Percentiles rank a stretch among this genome's conserved stretches.
Evolutionary conservation across 2,329 filamentous ascomycete genomes (phyloP).

Genomic region (Mycosphaerelloides madeirae): DNA sequence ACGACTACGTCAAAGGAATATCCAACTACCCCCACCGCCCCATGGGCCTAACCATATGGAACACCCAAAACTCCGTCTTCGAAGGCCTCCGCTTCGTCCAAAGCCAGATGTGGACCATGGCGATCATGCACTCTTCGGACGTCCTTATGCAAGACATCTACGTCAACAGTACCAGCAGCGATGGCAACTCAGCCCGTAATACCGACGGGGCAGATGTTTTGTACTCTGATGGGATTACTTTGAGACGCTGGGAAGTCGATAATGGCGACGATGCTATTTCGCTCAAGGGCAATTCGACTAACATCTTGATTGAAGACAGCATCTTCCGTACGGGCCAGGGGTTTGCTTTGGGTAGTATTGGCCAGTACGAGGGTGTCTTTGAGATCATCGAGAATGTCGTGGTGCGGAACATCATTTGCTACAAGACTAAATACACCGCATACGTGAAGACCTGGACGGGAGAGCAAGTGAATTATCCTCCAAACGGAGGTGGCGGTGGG

Average conservation of each 20-base stretch:
- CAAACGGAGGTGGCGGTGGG: constrained; percentile 54
- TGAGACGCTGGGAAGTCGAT: constrained; percentile 46
- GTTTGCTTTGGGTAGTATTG: constrained; percentile 46
- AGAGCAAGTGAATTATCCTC: constrained; percentile 42
- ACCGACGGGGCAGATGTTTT: constrained; percentile 53
- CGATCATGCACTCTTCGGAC: constrained; percentile 46
- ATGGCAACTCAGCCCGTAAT: constrained; percentile 26
- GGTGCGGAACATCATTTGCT: constrained; percentile 40
- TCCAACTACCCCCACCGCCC: constrained; percentile 37
- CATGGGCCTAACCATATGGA: constrained; percentile 50
- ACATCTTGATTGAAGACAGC: constrained; percentile 48
- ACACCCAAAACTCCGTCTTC: constrained; percentile 46
- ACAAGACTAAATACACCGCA: constrained; percentile 1
- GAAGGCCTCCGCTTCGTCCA: constrained; percentile 48
- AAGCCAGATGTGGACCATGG: constrained; percentile 56
- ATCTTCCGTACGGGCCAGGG: constrained; percentile 47
- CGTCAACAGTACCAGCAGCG: constrained; percentile 46
- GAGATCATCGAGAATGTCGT: constrained; percentile 49
- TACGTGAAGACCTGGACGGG: constrained; percentile 55
- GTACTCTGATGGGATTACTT: constrained; percentile 47
- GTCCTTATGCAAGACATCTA: constrained; percentile 48
- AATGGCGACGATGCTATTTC: constrained; percentile 53
- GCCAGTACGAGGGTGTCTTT: constrained; percentile 20
- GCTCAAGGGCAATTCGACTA: constrained; percentile 44
- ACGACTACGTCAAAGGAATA: constrained; percentile 41